phyloP scores from a whole-genome alignment of 2,329 filamentous ascomycete species.

The Hansfordia pulvinata region DNA sequence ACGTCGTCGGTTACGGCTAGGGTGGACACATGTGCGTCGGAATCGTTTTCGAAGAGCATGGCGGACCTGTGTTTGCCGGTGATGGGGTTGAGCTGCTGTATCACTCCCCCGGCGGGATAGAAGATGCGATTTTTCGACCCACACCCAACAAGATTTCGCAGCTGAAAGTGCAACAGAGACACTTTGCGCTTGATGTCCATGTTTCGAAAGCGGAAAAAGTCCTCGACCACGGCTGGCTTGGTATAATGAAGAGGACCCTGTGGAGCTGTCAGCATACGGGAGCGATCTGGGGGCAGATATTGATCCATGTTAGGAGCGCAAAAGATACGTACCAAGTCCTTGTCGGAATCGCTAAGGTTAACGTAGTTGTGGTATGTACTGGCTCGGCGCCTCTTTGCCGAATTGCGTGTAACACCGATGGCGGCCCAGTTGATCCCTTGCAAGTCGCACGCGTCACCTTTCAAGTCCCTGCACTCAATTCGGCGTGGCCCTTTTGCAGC shows the following conservation, averaged over 20 bases:
- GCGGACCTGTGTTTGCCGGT: conserved; percentile 28
- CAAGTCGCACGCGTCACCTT: conserved; percentile 41
- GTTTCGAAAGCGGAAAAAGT: conserved; percentile 43
- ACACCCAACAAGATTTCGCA: conserved; percentile 47
- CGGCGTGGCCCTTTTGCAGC: conserved; percentile 8
- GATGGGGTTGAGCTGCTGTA: conserved; percentile 38
- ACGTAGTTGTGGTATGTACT: conserved; percentile 43
- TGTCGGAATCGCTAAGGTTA: conserved; percentile 33
- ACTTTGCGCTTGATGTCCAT: conserved; percentile 41
- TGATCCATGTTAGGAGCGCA: too few species aligned
- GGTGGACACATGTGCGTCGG: conserved; percentile 31
- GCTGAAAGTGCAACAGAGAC: conserved; percentile 50
- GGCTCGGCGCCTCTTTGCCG: conserved; percentile 32
- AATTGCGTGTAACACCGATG: conserved; percentile 33
- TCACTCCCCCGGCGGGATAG: conserved; percentile 35
- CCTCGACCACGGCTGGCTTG: conserved; percentile 24
- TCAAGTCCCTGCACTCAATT: conserved; percentile 29
- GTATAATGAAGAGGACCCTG: conserved; percentile 16
- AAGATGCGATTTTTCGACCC: conserved; percentile 40
- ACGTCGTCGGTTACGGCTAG: conserved; percentile 37
- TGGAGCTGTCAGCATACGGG: too few species aligned
- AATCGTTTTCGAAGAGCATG: conserved; percentile 26
- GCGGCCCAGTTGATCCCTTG: conserved; percentile 45
- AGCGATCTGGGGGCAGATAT: too few species aligned
- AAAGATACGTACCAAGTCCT: conserved; percentile 28